These are phyloP conservation scores for Leucaena leucocephala DNA, from an alignment of 306 rosid species.

Conservation along the genomic window DNA sequence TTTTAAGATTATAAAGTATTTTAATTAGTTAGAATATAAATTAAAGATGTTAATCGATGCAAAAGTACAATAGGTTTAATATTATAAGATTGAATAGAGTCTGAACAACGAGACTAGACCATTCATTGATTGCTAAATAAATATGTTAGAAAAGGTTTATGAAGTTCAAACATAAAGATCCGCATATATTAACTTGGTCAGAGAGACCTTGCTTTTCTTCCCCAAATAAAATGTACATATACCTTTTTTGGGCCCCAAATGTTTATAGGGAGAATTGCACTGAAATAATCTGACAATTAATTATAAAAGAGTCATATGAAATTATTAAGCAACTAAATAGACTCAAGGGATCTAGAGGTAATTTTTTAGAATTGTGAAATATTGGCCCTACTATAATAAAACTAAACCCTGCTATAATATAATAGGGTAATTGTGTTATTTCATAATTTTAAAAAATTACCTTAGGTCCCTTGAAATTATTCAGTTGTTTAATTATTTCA, in stretches of 20 bases:
- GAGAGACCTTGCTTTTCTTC: background rate
- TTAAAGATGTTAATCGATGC: background rate
- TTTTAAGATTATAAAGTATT: background rate
- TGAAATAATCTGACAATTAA: too few species aligned
- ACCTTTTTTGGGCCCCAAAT: background rate
- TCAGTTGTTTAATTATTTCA: too few species aligned
- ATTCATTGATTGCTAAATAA: slow-evolving; percentile 10
- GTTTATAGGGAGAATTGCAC: too few species aligned
- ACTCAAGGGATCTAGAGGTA: too few species aligned
- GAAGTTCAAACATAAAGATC: background rate
- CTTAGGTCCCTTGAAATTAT: too few species aligned
- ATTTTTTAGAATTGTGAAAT: too few species aligned
- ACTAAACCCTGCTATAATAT: too few species aligned
- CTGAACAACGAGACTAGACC: slow-evolving; percentile 36
- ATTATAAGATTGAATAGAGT: slow-evolving; percentile 8
- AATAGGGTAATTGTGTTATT: too few species aligned
- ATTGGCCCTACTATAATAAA: too few species aligned
- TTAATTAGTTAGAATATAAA: background rate
- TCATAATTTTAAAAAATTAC: too few species aligned
- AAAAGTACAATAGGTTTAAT: background rate
- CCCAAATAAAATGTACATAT: background rate
- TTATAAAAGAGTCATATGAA: too few species aligned
- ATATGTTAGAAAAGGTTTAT: background rate
- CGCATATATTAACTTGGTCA: background rate
- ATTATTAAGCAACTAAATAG: too few species aligned